These are phyloP conservation scores for Coemansia sp. DNA, from an alignment of 192 early-diverging fungal genomes.

Conservation along the genomic window DNA sequence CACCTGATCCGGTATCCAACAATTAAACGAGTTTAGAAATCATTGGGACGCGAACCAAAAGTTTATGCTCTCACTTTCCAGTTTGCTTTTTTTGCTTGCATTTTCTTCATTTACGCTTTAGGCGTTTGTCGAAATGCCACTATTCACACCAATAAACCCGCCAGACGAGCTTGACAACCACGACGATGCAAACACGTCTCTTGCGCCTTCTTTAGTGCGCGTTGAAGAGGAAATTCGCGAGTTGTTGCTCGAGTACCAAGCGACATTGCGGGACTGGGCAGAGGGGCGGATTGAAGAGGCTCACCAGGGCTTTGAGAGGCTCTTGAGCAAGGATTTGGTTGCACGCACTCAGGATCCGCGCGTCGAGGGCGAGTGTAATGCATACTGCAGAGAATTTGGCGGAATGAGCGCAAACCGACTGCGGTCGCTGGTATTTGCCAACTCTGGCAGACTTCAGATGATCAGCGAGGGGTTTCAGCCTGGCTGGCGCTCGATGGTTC, in stretches of 20 bases:
- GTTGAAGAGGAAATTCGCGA: conserved; percentile 34
- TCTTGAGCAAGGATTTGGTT: conserved; percentile 17
- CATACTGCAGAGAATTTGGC: conserved; percentile 41
- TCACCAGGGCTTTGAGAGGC: conserved; percentile 5
- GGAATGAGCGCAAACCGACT: conserved; percentile 32
- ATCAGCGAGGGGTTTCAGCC: neutral
- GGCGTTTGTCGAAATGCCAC: conserved; percentile 16
- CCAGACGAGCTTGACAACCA: neutral
- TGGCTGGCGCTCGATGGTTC: neutral
- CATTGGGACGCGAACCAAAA: neutral
- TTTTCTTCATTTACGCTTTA: neutral
- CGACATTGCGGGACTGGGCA: conserved; percentile 27
- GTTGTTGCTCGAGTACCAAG: conserved; percentile 28
- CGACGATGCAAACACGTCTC: neutral
- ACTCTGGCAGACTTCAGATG: conserved; percentile 15
- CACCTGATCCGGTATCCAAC: neutral
- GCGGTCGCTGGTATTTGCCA: conserved; percentile 29
- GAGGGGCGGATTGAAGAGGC: conserved; percentile 19
- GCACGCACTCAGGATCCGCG: conserved; percentile 13
- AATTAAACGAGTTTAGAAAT: neutral
- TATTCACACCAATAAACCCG: conserved; percentile 34
- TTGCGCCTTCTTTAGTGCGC: conserved; percentile 7
- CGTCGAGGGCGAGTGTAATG: conserved; percentile 39
- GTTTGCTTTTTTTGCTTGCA: neutral
- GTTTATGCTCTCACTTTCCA: neutral